Conservation (phyloP, 257 asterid genomes). For the Penstemon davidsonii region DNA sequence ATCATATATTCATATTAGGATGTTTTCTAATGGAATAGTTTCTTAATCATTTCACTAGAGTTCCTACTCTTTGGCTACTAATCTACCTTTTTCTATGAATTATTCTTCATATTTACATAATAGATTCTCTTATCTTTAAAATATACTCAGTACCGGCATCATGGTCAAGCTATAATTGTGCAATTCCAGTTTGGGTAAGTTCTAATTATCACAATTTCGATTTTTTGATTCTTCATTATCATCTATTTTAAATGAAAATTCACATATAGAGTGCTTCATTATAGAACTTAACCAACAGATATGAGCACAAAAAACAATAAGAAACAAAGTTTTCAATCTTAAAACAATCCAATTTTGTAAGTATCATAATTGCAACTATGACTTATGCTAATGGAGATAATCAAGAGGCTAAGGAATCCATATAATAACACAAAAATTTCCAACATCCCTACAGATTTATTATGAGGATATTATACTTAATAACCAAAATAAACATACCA, state of each 20-base stretch:
- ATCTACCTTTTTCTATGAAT: too few relatives aligned
- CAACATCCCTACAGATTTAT: not conserved
- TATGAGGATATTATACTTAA: not conserved
- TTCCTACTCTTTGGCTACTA: not conserved
- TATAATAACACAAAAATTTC: not conserved
- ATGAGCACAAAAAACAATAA: constrained; percentile 9
- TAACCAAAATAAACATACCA: not conserved
- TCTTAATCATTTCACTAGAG: not conserved
- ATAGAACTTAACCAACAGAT: constrained; percentile 9
- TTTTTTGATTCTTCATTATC: not conserved
- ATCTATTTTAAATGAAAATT: not conserved
- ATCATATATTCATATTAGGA: not conserved
- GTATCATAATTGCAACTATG: not conserved
- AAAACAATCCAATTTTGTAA: not conserved
- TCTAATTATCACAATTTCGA: too few relatives aligned
- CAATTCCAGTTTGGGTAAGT: too few relatives aligned
- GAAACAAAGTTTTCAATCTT: not conserved
- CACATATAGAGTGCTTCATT: not conserved
- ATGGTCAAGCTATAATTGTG: too few relatives aligned
- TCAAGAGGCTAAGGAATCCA: not conserved
- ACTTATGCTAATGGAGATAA: constrained; percentile 6
- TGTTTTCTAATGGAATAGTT: not conserved
- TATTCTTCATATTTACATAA: too few relatives aligned
- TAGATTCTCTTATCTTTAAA: too few relatives aligned
- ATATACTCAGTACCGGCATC: too few relatives aligned